Conservation (phyloP, 371 early-diverging fungal species). For the Mucor circinelloides region DNA sequence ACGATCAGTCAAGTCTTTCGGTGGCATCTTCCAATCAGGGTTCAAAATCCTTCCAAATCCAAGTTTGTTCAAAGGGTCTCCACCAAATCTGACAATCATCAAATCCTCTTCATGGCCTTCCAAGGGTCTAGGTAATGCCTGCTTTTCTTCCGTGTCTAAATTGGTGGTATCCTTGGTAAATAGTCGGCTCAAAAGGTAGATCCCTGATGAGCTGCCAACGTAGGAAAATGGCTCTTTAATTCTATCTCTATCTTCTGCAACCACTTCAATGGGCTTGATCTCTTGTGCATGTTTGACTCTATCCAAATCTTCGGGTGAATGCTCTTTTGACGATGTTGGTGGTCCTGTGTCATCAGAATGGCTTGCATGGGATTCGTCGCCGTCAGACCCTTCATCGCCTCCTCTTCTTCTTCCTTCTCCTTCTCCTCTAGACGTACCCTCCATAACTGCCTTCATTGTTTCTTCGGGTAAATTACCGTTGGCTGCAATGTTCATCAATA, state of each 20-base stretch:
- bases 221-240: conserved; percentile 20
- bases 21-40: conserved; percentile 38
- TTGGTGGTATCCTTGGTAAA: conserved; percentile 17
- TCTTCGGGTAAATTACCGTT: conserved; percentile 20
- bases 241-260: neutral
- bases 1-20: conserved; percentile 30
- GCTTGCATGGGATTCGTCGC: neutral
- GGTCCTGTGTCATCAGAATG: neutral
- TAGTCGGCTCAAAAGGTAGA: conserved; percentile 34
- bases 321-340: neutral
- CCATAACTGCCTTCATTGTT: neutral
- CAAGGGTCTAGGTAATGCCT: conserved; percentile 17
- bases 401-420: neutral
- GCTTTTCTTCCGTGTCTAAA: conserved; percentile 3
- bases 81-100: conserved; percentile 25
- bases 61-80: conserved; percentile 1
- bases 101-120: conserved; percentile 32
- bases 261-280: neutral
- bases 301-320: neutral
- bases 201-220: conserved; percentile 45
- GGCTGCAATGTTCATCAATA: conserved; percentile 21
- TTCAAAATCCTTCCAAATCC: conserved; percentile 11
- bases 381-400: neutral
- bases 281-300: neutral
- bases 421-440: neutral